Percentiles rank a stretch among this genome's conserved stretches.
Conservation (phyloP, 805 yeast species). For the Alloascoidea africana region DNA sequence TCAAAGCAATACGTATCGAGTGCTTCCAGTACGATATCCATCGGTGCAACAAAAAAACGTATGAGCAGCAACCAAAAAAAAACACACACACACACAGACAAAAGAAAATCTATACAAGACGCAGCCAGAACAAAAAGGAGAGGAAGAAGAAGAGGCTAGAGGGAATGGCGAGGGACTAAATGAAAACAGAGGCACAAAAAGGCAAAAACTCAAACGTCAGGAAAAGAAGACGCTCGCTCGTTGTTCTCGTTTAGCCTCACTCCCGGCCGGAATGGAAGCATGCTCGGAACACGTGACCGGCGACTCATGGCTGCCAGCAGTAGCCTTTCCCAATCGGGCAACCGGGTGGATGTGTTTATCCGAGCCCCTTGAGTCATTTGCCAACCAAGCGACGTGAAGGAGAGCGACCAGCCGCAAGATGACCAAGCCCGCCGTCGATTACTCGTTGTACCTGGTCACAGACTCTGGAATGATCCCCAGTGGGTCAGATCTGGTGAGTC, state of each 20-base stretch:
- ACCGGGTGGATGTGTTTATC: neutral
- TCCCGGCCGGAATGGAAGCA: neutral
- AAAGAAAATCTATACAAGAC: neutral
- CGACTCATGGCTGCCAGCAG: neutral
- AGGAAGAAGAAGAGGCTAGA: neutral
- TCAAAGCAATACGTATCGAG: slow-evolving; percentile 66
- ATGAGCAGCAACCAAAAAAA: neutral
- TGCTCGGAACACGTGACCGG: neutral
- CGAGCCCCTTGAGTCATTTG: neutral
- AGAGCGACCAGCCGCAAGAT: too few species aligned
- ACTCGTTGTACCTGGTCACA: slow-evolving; percentile 64
- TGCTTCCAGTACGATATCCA: slow-evolving; percentile 87
- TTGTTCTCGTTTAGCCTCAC: neutral
- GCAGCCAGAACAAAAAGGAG: neutral
- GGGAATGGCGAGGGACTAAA: too few species aligned
- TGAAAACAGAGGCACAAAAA: neutral
- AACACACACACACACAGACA: neutral
- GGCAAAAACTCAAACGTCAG: neutral
- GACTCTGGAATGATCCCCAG: slow-evolving; percentile 63
- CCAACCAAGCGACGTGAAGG: too few species aligned
- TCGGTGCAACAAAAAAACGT: slow-evolving; percentile 16
- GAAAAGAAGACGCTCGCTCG: neutral
- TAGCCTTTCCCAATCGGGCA: neutral
- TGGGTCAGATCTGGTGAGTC: slow-evolving; percentile 36
- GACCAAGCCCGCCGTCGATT: slow-evolving; percentile 22